Evolutionary conservation across 2,329 filamentous ascomycete species (phyloP), one percentile per base, ranked within the genome.

Genomic region (Simplicillium sp.): DNA sequence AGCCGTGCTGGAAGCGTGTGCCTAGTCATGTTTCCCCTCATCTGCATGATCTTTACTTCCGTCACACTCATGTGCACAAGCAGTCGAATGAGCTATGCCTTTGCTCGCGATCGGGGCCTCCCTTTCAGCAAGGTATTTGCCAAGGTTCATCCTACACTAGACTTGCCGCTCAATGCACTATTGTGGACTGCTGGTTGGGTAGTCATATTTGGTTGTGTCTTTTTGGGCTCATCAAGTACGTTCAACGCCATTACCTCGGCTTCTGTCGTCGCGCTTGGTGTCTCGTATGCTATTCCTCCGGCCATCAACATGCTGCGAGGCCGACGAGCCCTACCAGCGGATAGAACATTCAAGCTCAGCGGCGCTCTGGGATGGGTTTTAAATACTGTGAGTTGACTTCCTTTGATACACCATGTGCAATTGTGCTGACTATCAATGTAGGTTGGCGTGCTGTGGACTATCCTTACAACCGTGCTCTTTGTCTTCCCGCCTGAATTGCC

Each of bases 211-310:
- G 82, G 82, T 0, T 70, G 75, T 43, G 80, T 87, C 46, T 83
- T 84, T 55, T 66, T 87, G 3, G 82, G 81, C 1, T 84, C 79
- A 1, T 14, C 11, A 14, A 60, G 71, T 44, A 81, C 82, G 0
- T 85, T 87, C 60, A 84, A 82, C 33, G 82, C 82, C 11, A 83
- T 87, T 48, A 71, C 83, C 1, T 76, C 80, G 0, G 75, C 82
- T 0, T 82, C 80, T 0, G 83, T 88, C 1, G 82, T 87, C 5
- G 75, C 82, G 2, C 68, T 89, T 0, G 77, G 82, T 5, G 62
- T 88, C 4, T 82, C 80, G 2, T 89, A 89, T 50, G 84, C 75
- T 5, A 84, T 89, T 29, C 85, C 84, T 0, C 75, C 85, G 34
- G 67, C 73, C 1, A 77, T 88, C 48, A 85, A 87, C 49, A 71